Evolutionary conservation across 202 grass and related monocot genomes (phyloP).

Genomic region (Schoenoplectus tabernaemontani): DNA sequence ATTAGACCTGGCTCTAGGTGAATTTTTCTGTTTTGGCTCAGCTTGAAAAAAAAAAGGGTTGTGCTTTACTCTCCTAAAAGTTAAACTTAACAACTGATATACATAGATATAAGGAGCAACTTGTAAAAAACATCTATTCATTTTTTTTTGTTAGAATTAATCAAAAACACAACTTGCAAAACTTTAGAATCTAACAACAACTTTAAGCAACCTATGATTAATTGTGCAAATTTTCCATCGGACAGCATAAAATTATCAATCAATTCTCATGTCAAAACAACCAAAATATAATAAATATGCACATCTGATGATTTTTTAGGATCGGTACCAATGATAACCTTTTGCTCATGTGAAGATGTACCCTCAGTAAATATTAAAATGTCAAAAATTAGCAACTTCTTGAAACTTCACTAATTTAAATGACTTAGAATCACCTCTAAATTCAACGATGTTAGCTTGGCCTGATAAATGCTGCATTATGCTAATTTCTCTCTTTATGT

Average conservation of each 20-base stretch:
- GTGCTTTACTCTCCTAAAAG: background rate
- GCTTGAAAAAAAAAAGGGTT: background rate
- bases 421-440: constrained; percentile 31
- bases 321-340: too few species aligned
- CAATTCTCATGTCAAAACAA: background rate
- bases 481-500: constrained; percentile 79
- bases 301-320: too few species aligned
- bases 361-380: background rate
- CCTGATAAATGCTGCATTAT: constrained; percentile 96
- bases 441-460: constrained; percentile 86
- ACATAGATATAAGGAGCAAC: background rate
- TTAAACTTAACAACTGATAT: background rate
- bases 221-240: background rate
- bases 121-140: background rate
- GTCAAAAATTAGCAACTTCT: background rate
- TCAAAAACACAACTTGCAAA: background rate
- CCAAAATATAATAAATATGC: too few species aligned
- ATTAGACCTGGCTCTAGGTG: background rate
- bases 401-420: background rate
- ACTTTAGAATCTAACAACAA: background rate
- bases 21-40: background rate
- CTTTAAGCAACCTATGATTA: background rate
- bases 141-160: background rate
- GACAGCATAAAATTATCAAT: background rate
- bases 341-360: too few species aligned